Percentiles rank a stretch among this genome's conserved stretches.
Conservation (phyloP, 2,329 filamentous ascomycete species). For the Fusarium sp. region DNA sequence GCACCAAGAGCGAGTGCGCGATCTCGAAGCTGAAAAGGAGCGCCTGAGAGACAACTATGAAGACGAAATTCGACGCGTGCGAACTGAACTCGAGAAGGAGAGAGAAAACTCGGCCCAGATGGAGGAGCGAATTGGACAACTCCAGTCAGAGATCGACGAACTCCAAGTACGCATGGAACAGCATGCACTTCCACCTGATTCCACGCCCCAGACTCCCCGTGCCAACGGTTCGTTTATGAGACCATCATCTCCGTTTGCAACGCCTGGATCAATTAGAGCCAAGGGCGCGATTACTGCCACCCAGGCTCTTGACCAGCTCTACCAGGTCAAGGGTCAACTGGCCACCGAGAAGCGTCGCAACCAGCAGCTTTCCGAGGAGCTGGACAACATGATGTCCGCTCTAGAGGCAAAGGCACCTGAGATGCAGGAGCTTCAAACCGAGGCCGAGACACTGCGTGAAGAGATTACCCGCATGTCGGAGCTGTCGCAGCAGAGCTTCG, state of each 20-base stretch:
- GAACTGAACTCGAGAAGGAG: conserved; percentile 67
- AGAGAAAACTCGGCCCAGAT: conserved; percentile 59
- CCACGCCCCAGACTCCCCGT: conserved; percentile 69
- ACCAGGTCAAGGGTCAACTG: conserved; percentile 76
- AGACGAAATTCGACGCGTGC: conserved; percentile 65
- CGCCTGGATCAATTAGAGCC: conserved; percentile 66
- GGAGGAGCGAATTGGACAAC: conserved; percentile 61
- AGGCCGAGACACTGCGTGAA: conserved; percentile 81
- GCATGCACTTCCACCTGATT: conserved; percentile 54
- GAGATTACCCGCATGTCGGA: conserved; percentile 88
- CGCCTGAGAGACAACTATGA: conserved; percentile 72
- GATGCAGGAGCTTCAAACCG: conserved; percentile 83
- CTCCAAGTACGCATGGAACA: conserved; percentile 62
- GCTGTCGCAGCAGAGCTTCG: conserved; percentile 82
- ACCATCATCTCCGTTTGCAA: conserved; percentile 68
- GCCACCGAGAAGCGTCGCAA: conserved; percentile 78
- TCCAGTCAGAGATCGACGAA: conserved; percentile 66
- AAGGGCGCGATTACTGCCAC: conserved; percentile 69
- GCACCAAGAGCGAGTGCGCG: conserved; percentile 74
- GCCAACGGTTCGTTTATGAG: conserved; percentile 66
- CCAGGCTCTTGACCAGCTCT: conserved; percentile 72
- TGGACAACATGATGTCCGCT: conserved; percentile 87
- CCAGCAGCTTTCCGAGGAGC: conserved; percentile 76
- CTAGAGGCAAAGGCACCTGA: conserved; percentile 89
- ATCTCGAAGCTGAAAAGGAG: conserved; percentile 73